Percentiles rank a stretch among this genome's conserved stretches.
Conservation (phyloP, 306 rosid genomes). For the Rosa lucieae region DNA sequence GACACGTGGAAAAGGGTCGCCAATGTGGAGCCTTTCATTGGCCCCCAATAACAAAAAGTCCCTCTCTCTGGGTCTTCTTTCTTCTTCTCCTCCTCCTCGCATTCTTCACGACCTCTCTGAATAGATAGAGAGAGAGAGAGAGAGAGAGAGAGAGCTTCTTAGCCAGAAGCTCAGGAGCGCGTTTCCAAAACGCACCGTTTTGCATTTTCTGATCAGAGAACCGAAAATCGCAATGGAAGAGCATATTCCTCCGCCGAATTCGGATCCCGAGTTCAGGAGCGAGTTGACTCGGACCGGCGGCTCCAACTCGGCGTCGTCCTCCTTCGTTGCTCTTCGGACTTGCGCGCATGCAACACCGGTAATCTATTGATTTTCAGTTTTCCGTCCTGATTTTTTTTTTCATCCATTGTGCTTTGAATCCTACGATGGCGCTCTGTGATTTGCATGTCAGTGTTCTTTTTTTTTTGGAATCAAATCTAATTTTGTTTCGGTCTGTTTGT, state of each 20-base stretch:
- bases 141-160: conserved; percentile 42
- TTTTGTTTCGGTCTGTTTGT: neutral
- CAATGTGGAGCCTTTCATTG: conserved; percentile 58
- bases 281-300: conserved; percentile 37
- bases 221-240: conserved; percentile 32
- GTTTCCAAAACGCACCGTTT: conserved; percentile 3
- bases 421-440: neutral
- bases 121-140: neutral
- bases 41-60: conserved; percentile 8
- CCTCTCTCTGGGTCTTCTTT: neutral
- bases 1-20: conserved; percentile 92
- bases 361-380: conserved; percentile 14
- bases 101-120: neutral
- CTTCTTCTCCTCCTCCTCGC: neutral
- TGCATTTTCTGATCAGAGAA: conserved; percentile 18
- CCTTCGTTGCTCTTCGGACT: conserved; percentile 39
- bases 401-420: neutral
- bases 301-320: conserved; percentile 29
- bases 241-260: conserved; percentile 24
- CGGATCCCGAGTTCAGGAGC: conserved; percentile 40
- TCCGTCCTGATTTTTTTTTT: neutral
- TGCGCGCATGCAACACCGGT: conserved; percentile 44
- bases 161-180: conserved; percentile 3
- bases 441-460: conserved; percentile 10
- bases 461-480: neutral